Evolutionary conservation across 139 green algal species (phyloP), one percentile per base, ranked within the genome.

Genomic region (Auxenochlorella pyrenoidosa): DNA sequence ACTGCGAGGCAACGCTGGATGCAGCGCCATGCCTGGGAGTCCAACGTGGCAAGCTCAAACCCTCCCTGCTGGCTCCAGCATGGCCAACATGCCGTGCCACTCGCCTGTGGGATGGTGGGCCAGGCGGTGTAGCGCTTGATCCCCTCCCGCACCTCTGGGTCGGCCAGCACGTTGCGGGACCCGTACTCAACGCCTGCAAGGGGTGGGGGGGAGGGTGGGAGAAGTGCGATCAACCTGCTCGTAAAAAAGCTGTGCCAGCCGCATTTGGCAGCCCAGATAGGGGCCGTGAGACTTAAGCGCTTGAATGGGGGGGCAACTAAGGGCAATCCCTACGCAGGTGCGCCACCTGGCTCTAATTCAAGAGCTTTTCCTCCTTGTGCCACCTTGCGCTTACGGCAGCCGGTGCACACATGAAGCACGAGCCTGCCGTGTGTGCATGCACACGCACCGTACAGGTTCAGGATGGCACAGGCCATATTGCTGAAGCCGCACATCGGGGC

Each of bases 41-140:
- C n/a, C n/a, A n/a, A n/a, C n/a, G n/a, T n/a, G n/a, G n/a, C 30
- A 34, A 75, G 21, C 44, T 72, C 59, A 68, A 68, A 30, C 59
- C 59, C 19, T 54, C 47, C 6, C 32, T 38, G 12, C 43, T 86
- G n/a, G n/a, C 19, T 22, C 47, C 30, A 13, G 13, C 2, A 88
- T 1, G 71, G 5, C 70, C n/a, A n/a, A 38, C 8, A 83, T 28
- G 13, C 70, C 24, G 26, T 36, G 65, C 26, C 65, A 13, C 63
- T 1, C 30, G 95, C 95, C 93, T 98, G 95, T 0, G 97, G 97
- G 76, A 99, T 99, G 30, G 97, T 99, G 15, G 97, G 97, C 97
- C 97, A 99, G 73, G 93, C 88, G 44, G 94, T 97, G 92, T 94
- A 99, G 43, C 94, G 90, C 91, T 99, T 99, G 90, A 99, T 94